Evolutionary conservation across 495 filamentous ascomycete species (phyloP).

Genomic region (Niebla homalea): DNA sequence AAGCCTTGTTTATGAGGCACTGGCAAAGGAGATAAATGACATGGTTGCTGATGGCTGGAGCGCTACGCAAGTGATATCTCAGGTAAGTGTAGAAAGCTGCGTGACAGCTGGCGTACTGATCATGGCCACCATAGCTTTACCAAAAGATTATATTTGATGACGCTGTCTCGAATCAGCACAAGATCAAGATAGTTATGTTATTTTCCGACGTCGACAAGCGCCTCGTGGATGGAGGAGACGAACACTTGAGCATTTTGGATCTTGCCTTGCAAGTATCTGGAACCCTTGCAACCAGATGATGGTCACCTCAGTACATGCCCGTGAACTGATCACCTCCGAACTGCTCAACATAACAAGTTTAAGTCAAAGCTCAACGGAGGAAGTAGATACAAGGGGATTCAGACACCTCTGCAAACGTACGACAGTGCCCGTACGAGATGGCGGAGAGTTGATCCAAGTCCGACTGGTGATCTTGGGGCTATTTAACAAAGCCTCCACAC

Average conservation of each 20-base stretch:
- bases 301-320: no score
- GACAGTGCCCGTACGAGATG: no score
- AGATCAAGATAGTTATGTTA: constrained; percentile 76
- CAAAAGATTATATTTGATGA: constrained; percentile 74
- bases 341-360: no score
- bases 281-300: constrained; percentile 33
- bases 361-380: no score
- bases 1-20: constrained; percentile 50
- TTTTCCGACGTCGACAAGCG: constrained; percentile 93
- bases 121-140: constrained; percentile 49
- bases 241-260: constrained; percentile 84
- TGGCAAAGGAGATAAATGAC: constrained; percentile 69
- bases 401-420: no score
- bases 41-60: constrained; percentile 97
- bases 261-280: constrained; percentile 65
- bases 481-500: no score
- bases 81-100: constrained; percentile 35
- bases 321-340: no score
- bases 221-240: constrained; percentile 92
- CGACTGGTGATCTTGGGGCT: no score
- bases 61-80: constrained; percentile 73
- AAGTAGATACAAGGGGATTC: no score
- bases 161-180: constrained; percentile 63
- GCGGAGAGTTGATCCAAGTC: no score
- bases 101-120: not conserved